phyloP scores from a whole-genome alignment of 2,329 filamentous ascomycete genomes.

The Neodidymelliopsis sp. region DNA sequence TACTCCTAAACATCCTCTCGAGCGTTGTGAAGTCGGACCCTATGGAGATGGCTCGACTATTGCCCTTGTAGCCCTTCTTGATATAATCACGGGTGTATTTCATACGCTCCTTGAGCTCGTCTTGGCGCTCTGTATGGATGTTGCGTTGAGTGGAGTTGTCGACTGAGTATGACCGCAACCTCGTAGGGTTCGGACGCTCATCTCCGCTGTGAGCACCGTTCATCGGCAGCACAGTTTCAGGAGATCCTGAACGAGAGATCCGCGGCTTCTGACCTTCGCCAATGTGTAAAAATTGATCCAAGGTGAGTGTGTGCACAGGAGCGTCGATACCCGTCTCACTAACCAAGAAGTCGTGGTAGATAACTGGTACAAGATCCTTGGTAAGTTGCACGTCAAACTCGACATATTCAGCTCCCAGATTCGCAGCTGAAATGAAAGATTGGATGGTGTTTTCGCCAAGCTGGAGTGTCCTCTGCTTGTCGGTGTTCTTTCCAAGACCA shows the following conservation, averaged over 20 bases:
- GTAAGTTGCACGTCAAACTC: conserved; percentile 93
- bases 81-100: conserved; percentile 97
- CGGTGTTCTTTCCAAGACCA: conserved; percentile 85
- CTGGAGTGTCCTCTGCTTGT: conserved; percentile 84
- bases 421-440: conserved; percentile 95
- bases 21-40: conserved; percentile 95
- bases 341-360: conserved; percentile 98
- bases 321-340: conserved; percentile 98
- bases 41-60: conserved; percentile 92
- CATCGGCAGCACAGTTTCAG: conserved; percentile 31
- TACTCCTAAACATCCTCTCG: conserved; percentile 81
- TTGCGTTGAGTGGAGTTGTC: conserved; percentile 55
- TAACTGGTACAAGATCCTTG: conserved; percentile 98
- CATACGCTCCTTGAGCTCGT: conserved; percentile 82
- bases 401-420: conserved; percentile 79
- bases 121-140: conserved; percentile 51
- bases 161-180: conserved; percentile 66
- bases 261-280: conserved; percentile 64
- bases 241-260: conserved; percentile 58
- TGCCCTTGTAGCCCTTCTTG: conserved; percentile 92
- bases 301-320: conserved; percentile 90
- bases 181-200: conserved; percentile 35
- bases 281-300: conserved; percentile 95
- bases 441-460: conserved; percentile 94
- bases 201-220: conserved; percentile 24